Percentiles rank a stretch among this genome's conserved stretches.
These are phyloP conservation scores for Coemansia sp. DNA, from an alignment of 192 early-diverging fungal genomes.

Conservation along the genomic window DNA sequence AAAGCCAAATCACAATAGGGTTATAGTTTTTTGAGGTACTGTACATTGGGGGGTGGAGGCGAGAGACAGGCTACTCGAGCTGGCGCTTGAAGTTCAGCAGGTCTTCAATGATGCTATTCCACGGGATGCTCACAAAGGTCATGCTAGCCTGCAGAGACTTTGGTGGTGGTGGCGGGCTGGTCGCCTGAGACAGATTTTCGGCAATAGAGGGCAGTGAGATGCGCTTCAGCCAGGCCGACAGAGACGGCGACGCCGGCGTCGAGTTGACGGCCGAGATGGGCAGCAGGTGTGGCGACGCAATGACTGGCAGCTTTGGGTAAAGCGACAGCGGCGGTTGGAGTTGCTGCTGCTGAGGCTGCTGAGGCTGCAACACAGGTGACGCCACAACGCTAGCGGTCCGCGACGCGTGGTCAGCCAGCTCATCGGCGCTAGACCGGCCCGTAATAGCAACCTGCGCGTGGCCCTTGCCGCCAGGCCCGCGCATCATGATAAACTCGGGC, in stretches of 20 bases:
- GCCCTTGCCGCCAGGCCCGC: constrained; percentile 83
- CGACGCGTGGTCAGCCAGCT: constrained; percentile 27
- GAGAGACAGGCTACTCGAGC: constrained; percentile 28
- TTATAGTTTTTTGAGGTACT: too few relatives aligned
- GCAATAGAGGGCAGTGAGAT: constrained; percentile 53
- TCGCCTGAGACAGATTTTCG: constrained; percentile 51
- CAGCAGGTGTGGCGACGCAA: constrained; percentile 46
- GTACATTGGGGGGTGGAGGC: not conserved
- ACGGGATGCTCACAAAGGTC: constrained; percentile 93
- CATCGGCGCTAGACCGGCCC: constrained; percentile 31
- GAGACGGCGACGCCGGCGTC: constrained; percentile 44
- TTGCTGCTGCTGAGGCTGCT: not conserved
- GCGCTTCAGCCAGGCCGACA: constrained; percentile 53
- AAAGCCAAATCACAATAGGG: too few relatives aligned
- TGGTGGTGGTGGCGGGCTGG: constrained; percentile 54
- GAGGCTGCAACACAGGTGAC: constrained; percentile 47
- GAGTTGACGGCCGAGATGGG: constrained; percentile 42
- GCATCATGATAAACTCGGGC: constrained; percentile 93
- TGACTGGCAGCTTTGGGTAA: constrained; percentile 38
- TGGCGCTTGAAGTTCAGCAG: constrained; percentile 49
- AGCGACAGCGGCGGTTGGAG: not conserved
- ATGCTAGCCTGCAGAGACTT: constrained; percentile 77
- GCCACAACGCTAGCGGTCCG: constrained; percentile 34
- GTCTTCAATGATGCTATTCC: constrained; percentile 73
- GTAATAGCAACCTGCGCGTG: constrained; percentile 73